Conservation (phyloP, 805 yeast genomes). For the Wickerhamia fluorescens region DNA sequence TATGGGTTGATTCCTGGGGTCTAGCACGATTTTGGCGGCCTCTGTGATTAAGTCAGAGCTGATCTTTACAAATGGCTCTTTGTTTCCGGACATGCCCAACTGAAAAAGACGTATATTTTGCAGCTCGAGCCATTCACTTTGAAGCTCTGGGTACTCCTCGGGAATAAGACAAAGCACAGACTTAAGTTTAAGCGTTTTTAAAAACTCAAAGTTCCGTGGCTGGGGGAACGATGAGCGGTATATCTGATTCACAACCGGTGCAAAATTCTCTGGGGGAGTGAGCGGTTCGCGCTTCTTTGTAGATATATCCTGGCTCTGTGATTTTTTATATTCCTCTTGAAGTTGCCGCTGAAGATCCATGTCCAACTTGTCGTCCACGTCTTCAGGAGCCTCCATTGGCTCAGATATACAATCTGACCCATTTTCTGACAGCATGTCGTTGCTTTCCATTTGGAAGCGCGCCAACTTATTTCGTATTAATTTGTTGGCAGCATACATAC, state of each 20-base stretch:
- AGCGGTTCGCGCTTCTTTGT: constrained; percentile 13
- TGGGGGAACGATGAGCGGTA: constrained; percentile 90
- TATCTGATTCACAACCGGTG: constrained; percentile 65
- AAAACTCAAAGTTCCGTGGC: constrained; percentile 68
- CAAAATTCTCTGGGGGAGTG: constrained; percentile 86
- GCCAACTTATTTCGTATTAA: constrained; percentile 29
- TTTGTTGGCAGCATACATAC: constrained; percentile 10
- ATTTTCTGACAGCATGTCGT: too few species aligned
- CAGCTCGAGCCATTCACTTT: constrained; percentile 51
- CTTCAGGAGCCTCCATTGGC: constrained; percentile 11
- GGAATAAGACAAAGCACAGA: constrained; percentile 81
- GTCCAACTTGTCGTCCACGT: constrained; percentile 35
- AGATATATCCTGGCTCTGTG: background rate
- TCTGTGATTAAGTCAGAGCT: constrained; percentile 60
- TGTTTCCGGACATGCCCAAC: constrained; percentile 91
- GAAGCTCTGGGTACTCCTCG: constrained; percentile 82
- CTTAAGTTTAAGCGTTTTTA: constrained; percentile 55
- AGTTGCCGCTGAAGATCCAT: constrained; percentile 14
- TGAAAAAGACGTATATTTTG: constrained; percentile 69
- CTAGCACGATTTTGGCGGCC: constrained; percentile 72
- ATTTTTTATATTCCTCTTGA: constrained; percentile 11
- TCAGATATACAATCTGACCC: too few species aligned
- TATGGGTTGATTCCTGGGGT: constrained; percentile 87
- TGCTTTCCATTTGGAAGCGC: constrained; percentile 15
- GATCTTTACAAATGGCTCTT: constrained; percentile 84